phyloP scores from a whole-genome alignment of 1,284 basidiomycete species.

The Pascua guehoae region DNA sequence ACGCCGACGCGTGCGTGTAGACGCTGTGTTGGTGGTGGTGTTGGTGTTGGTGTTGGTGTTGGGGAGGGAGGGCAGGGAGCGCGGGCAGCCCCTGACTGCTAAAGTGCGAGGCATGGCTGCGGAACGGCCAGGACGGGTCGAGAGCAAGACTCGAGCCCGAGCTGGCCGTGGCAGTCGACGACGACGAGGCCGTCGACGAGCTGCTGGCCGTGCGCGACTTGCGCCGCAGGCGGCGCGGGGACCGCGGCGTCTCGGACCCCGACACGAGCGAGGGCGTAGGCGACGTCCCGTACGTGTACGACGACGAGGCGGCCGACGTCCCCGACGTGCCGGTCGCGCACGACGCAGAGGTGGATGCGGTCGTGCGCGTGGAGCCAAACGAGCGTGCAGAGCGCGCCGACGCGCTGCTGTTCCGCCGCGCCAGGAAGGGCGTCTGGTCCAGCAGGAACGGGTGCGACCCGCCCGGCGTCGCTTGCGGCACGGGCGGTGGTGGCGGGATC shows the following conservation, averaged over 20 bases:
- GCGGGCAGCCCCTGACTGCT: too few species aligned
- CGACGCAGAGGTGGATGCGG: too few species aligned
- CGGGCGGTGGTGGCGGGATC: too few species aligned
- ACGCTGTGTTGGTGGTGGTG: too few species aligned
- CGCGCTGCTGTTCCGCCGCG: neutral
- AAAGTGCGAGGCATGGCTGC: neutral
- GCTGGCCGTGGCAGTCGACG: neutral
- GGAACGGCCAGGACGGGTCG: conserved; percentile 2
- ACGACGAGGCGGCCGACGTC: too few species aligned
- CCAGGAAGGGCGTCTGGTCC: conserved; percentile 26
- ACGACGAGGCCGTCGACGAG: neutral
- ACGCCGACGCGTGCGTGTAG: neutral
- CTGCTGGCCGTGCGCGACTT: neutral
- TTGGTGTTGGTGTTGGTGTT: too few species aligned
- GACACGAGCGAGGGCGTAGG: too few species aligned
- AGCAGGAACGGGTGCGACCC: conserved; percentile 25
- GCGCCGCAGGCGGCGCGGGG: neutral
- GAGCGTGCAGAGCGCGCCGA: neutral
- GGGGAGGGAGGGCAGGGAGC: too few species aligned
- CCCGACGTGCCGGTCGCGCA: too few species aligned
- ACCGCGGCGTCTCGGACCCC: neutral
- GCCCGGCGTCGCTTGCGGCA: too few species aligned
- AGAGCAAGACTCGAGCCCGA: neutral
- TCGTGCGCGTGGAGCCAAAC: neutral
- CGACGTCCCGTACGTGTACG: too few species aligned